Conservation (phyloP, 2,329 filamentous ascomycete species). For the Neoarthrinium moseri region DNA sequence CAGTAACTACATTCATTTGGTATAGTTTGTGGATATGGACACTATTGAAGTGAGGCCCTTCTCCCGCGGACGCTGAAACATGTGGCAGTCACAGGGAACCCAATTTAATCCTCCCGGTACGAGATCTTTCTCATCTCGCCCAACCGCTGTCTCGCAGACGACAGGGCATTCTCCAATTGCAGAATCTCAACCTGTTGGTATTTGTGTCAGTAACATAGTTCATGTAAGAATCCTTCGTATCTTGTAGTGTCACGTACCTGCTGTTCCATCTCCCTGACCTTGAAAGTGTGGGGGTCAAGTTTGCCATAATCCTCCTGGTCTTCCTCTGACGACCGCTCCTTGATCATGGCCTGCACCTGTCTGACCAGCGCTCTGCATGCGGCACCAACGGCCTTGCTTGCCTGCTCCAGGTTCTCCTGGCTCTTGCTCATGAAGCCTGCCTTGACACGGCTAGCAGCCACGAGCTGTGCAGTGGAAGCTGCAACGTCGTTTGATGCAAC, state of each 20-base stretch:
- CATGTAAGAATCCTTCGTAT: not conserved
- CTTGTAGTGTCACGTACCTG: conserved; percentile 64
- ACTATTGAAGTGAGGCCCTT: no score
- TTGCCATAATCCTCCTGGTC: conserved; percentile 85
- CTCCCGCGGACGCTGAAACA: no score
- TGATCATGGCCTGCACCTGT: conserved; percentile 93
- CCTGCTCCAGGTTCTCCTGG: conserved; percentile 86
- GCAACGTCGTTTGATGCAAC: conserved; percentile 97
- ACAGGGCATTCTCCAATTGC: conserved; percentile 85
- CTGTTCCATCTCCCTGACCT: conserved; percentile 98
- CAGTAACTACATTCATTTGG: no score
- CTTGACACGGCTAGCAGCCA: conserved; percentile 94
- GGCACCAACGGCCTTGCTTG: conserved; percentile 86
- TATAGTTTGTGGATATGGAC: not conserved
- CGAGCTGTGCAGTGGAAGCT: conserved; percentile 92
- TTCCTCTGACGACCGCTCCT: conserved; percentile 77
- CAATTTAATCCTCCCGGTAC: conserved; percentile 73
- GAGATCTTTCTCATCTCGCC: conserved; percentile 99
- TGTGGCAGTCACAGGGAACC: no score
- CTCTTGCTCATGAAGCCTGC: conserved; percentile 97
- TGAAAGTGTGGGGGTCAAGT: conserved; percentile 93
- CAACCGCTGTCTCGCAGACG: conserved; percentile 74
- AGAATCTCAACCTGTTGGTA: conserved; percentile 83
- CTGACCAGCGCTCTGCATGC: conserved; percentile 86
- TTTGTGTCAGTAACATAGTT: conserved; percentile 15